Evolutionary conservation across 2,329 filamentous ascomycete species (phyloP), one percentile per base, ranked within the genome.

Genomic region (Hirsutella rhossiliensis): DNA sequence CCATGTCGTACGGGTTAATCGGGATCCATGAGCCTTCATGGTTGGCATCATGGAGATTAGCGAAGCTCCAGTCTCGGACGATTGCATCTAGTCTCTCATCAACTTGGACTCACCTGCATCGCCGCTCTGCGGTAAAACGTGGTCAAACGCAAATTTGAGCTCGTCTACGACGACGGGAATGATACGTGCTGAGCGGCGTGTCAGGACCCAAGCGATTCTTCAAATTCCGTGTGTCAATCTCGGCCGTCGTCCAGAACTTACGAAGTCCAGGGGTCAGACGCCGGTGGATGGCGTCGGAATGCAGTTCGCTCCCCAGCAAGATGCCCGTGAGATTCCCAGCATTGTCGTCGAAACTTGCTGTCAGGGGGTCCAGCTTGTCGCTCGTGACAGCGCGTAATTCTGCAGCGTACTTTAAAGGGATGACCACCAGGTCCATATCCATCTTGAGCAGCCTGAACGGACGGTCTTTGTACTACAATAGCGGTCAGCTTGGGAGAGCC

Each of bases 321-420:
- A 50, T 48, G 3, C 20, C 17, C 30, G 48, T 50, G 13, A 50
- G 46, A 19, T 31, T 37, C 23, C 48, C 48, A 15, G 46, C 48
- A 28, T 50, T 50, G 27, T 50, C 48, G 11, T 48, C 46, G n/a
- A 50, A 50, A 40, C 46, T 48, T n/a, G 48, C 48, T 12, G 46
- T 50, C 17, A 50, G 38, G 15, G 48, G 41, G 17, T 50, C 48
- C 1, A 50, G 42, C 30, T 48, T 48, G 44, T 50, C 48, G 34
- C 44, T 50, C 8, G 46, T 50, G 11, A 50, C 29, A 12, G 44
- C 38, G 6, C 48, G 42, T 12, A 50, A 23, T 28, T 50, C 48
- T 9, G 29, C 19, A 4, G 48, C 46, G n/a, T 50, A 48, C 27
- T 45, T 44, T 9, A 50, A 36, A 2, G 48, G 48, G 37, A 50